Evolutionary conservation across 2,329 filamentous ascomycete genomes (phyloP).

Genomic region (Ophiostoma populinum): DNA sequence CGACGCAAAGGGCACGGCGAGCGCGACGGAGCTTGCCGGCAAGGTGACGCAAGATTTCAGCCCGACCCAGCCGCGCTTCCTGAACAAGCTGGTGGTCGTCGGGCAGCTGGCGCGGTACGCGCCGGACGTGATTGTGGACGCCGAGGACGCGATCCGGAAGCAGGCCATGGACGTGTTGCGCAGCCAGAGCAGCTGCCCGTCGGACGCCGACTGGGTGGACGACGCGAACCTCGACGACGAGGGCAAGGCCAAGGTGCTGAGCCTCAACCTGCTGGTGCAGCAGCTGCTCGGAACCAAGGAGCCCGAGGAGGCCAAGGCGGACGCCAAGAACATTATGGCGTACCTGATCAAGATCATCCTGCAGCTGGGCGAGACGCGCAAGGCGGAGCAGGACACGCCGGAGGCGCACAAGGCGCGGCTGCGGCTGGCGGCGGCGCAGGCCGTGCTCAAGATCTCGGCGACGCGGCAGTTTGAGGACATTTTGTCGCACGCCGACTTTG

Average conservation of each 20-base stretch:
- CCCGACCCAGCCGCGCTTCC: conserved; percentile 47
- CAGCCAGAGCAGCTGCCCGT: conserved; percentile 21
- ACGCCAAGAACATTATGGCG: conserved; percentile 42
- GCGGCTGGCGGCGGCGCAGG: conserved; percentile 63
- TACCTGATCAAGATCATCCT: conserved; percentile 62
- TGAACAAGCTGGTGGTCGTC: conserved; percentile 55
- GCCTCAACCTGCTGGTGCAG: conserved; percentile 75
- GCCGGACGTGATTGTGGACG: conserved; percentile 53
- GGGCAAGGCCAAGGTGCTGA: conserved; percentile 65
- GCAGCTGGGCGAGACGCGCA: conserved; percentile 37
- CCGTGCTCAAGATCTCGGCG: conserved; percentile 69
- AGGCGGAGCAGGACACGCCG: conserved; percentile 51
- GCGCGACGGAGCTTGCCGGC: conserved; percentile 66
- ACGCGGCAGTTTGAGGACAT: conserved; percentile 59
- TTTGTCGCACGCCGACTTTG: conserved; percentile 58
- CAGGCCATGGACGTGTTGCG: conserved; percentile 63
- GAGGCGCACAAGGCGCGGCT: conserved; percentile 64
- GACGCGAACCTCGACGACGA: conserved; percentile 60
- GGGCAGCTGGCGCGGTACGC: conserved; percentile 62
- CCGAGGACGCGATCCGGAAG: conserved; percentile 60
- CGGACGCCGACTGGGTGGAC: conserved; percentile 38
- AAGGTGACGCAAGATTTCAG: conserved; percentile 54
- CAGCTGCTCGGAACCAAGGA: conserved; percentile 48
- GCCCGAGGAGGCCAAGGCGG: conserved; percentile 33
- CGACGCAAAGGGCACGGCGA: conserved; percentile 60